Evolutionary conservation across 768 basidiomycete species (phyloP).

Genomic region (Gloeophyllum trabeum): DNA sequence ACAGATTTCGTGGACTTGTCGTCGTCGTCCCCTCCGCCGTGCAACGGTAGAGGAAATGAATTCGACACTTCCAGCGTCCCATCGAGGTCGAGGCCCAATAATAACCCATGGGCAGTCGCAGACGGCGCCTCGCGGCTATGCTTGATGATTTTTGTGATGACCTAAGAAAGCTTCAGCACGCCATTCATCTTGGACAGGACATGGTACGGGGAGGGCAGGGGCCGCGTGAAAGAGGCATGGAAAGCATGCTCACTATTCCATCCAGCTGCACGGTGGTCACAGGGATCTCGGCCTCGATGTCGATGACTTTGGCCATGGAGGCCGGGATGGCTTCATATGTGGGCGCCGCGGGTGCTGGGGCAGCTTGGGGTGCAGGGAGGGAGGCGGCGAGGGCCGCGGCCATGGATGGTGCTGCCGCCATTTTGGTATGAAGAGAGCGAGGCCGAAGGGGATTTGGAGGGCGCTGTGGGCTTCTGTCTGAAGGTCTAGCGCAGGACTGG

Average conservation of each 20-base stretch:
- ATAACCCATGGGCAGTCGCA: slow-evolving; percentile 68
- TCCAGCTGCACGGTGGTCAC: slow-evolving; percentile 75
- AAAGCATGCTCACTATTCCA: slow-evolving; percentile 55
- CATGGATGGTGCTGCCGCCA: slow-evolving; percentile 46
- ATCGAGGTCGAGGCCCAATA: slow-evolving; percentile 88
- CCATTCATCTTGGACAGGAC: slow-evolving; percentile 1
- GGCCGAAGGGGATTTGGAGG: slow-evolving; percentile 1
- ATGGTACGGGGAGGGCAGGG: not conserved
- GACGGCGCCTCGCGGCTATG: slow-evolving; percentile 74
- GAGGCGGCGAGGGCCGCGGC: slow-evolving; percentile 87
- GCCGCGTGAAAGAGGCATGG: too few species aligned
- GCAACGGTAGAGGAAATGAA: slow-evolving; percentile 75
- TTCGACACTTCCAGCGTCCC: slow-evolving; percentile 86
- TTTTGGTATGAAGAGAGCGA: not conserved
- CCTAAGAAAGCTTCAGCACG: slow-evolving; percentile 41
- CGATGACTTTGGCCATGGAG: slow-evolving; percentile 87
- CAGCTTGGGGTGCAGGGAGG: slow-evolving; percentile 52
- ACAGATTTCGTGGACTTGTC: slow-evolving; percentile 71
- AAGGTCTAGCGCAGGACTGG: too few species aligned
- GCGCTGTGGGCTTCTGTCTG: too few species aligned
- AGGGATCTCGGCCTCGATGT: slow-evolving; percentile 85
- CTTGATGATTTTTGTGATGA: slow-evolving; percentile 88
- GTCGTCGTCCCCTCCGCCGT: slow-evolving; percentile 56
- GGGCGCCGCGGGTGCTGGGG: slow-evolving; percentile 50
- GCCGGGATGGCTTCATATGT: slow-evolving; percentile 83